Percentiles rank a stretch among this genome's conserved stretches.
Evolutionary conservation across 2,329 filamentous ascomycete genomes (phyloP).

Genomic region (Monilinia vaccinii-corymbosi): DNA sequence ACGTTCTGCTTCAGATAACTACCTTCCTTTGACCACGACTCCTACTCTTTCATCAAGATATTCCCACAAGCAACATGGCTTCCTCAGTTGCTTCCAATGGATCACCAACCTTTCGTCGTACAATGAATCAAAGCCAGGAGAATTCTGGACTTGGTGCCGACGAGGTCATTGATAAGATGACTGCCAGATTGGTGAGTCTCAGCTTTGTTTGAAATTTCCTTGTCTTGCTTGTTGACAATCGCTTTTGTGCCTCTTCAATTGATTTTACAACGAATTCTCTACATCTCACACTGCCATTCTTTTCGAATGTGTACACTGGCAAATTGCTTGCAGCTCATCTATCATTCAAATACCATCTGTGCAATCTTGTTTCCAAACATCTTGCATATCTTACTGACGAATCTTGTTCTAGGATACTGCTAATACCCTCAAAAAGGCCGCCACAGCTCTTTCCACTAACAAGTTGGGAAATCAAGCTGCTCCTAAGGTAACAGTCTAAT

Average conservation of each 20-base stretch:
- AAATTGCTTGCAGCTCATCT: neutral
- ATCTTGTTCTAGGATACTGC: constrained; percentile 16
- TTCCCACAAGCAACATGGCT: constrained; percentile 33
- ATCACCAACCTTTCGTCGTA: constrained; percentile 35
- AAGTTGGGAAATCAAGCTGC: constrained; percentile 46
- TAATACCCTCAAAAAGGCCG: constrained; percentile 28
- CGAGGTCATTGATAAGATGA: constrained; percentile 20
- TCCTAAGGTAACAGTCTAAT: constrained; percentile 38
- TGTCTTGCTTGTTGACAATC: too few relatives aligned
- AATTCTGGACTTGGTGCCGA: constrained; percentile 19
- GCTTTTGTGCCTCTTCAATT: neutral
- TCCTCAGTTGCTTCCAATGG: constrained; percentile 30
- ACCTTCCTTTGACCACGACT: neutral
- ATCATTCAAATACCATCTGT: neutral
- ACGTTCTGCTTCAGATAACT: constrained; percentile 12
- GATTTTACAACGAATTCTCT: too few relatives aligned
- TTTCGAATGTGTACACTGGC: neutral
- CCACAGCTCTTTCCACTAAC: constrained; percentile 41
- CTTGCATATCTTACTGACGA: constrained; percentile 14
- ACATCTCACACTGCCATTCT: neutral
- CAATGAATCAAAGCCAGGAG: constrained; percentile 32
- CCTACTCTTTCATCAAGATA: constrained; percentile 13
- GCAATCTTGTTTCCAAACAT: constrained; percentile 1
- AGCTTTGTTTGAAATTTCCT: neutral
- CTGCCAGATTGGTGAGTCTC: constrained; percentile 7